These are phyloP conservation scores for Macrocystidia cucumis DNA, from an alignment of 1,284 basidiomycete species.

Conservation along the genomic window DNA sequence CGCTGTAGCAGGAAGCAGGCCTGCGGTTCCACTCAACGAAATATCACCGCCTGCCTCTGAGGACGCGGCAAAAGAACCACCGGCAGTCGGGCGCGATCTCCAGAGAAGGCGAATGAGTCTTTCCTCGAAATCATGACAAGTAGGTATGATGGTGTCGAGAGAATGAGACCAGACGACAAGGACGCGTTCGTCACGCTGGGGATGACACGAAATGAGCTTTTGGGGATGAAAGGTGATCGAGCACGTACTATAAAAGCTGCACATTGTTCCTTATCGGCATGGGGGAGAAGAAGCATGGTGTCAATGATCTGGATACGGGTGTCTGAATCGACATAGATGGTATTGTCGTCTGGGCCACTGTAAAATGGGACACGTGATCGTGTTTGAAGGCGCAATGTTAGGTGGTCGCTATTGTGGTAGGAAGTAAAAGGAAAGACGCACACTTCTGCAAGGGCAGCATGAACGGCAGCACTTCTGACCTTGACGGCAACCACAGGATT, in stretches of 20 bases:
- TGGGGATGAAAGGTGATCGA: background rate
- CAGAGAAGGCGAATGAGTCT: conserved; percentile 76
- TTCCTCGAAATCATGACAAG: conserved; percentile 70
- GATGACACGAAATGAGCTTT: background rate
- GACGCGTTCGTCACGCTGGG: conserved; percentile 69
- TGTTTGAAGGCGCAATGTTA: background rate
- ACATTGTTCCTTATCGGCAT: conserved; percentile 76
- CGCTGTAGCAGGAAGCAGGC: too few species aligned
- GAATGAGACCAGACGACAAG: conserved; percentile 78
- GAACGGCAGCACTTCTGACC: conserved; percentile 72
- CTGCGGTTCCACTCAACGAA: too few species aligned
- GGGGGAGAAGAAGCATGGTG: conserved; percentile 65
- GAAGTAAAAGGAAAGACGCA: conserved; percentile 16
- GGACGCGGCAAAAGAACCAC: too few species aligned
- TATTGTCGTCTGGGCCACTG: conserved; percentile 45
- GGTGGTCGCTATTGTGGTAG: background rate
- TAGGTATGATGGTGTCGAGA: conserved; percentile 66
- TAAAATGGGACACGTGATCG: background rate
- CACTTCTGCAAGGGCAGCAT: conserved; percentile 72
- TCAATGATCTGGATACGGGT: conserved; percentile 71
- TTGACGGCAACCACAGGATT: conserved; percentile 82
- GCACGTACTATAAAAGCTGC: conserved; percentile 71
- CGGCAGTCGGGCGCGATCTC: conserved; percentile 39
- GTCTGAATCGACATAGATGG: conserved; percentile 63
- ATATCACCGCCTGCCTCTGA: too few species aligned